phyloP scores from a whole-genome alignment of 768 basidiomycete species.

The Lentinula lateritia region DNA sequence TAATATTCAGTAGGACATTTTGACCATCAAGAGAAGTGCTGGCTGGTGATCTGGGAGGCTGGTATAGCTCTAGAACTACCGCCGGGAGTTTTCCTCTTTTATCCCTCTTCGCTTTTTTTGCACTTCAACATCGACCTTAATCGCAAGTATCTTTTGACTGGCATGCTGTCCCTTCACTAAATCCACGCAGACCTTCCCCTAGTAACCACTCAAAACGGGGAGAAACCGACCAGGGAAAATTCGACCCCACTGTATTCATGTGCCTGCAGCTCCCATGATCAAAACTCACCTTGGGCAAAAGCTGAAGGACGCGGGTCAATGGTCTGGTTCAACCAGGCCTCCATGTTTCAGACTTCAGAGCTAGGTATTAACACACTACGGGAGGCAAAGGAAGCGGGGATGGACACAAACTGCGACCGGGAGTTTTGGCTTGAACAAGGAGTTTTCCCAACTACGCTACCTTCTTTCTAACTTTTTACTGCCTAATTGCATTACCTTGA shows the following conservation, averaged over 20 bases:
- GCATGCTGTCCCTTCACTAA: constrained; percentile 9
- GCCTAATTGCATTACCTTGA: too few species aligned
- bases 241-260: not conserved
- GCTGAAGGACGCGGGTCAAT: not conserved
- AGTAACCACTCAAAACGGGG: not conserved
- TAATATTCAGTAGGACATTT: constrained; percentile 10
- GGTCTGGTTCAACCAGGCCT: constrained; percentile 8
- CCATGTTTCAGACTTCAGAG: constrained; percentile 7
- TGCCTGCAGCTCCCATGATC: not conserved
- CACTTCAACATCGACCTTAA: not conserved
- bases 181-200: constrained; percentile 15
- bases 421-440: not conserved
- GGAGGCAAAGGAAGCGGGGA: not conserved
- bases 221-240: not conserved
- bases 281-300: not conserved
- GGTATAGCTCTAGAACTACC: constrained; percentile 25
- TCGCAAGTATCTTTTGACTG: not conserved
- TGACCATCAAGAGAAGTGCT: constrained; percentile 14
- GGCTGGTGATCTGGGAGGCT: constrained; percentile 31
- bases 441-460: not conserved
- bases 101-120: constrained; percentile 18
- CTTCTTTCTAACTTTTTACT: too few species aligned
- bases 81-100: constrained; percentile 21
- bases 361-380: not conserved
- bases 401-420: not conserved